Base-by-base conservation (phyloP, 352 stramenopile species). In the Phytophthora multivora region DNA sequence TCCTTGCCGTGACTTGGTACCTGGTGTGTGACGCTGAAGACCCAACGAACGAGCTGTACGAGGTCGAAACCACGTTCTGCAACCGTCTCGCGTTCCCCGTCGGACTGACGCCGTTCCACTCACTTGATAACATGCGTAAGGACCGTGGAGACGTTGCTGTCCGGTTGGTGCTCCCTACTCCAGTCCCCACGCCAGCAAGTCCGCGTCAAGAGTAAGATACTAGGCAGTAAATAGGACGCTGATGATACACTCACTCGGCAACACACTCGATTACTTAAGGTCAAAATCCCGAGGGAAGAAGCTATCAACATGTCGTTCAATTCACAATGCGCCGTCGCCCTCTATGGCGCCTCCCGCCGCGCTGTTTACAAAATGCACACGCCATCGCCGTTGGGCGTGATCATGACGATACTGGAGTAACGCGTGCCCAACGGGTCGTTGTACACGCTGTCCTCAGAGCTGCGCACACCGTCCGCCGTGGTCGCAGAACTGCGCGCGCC, bases 341-440 rank as follows among this genome's bases (percentile, higher is more conserved):
- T 63, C 42, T 48, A 57, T 48, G 42, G 61, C 59, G 46, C 40
- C 51, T 51, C 33, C 39, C 8, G 18, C 42, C 28, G 36, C 35
- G 33, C 35, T 21, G 35, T 58, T 55, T 88, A 93, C 51, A 93
- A 63, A 31, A 93, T 87, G 69, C 83, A 93, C 41, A 93, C 79
- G 28, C 83, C 83, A 59, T 93, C 79, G 19, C 83, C 83, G 53
- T 91, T 90, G 48, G 83, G 83, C 39, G 83, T 91, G 71, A 93
- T 89, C 83, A 93, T 93, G 62, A 93, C 83, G 57, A 93, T 93
- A 59, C 83, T 93, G n/a, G 79, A 90, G 71, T 87, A 93, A 35
- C 83, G 83, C 58, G 83, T 93, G 40, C 75, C 80, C 18, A 93
- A 59, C 19, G 83, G 83, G 53, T 93, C 83, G 59, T 83, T 85